Conservation (phyloP, 2,329 filamentous ascomycete genomes). For the Allantophomopsis lycopodina region DNA sequence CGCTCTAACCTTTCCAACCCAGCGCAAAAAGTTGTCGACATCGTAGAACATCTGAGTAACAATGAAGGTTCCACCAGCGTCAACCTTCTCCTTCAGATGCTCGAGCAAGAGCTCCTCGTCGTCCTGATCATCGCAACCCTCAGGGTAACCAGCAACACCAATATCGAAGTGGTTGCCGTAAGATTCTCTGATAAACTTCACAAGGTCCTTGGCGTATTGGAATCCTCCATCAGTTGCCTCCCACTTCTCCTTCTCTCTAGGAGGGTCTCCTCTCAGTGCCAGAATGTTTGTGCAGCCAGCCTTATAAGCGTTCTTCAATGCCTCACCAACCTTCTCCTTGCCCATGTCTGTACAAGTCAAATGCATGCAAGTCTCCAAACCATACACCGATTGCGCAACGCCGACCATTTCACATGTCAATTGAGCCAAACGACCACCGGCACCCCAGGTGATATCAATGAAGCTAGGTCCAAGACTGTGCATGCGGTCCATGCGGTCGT, state of each 20-base stretch:
- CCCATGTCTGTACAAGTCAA: conserved; percentile 98
- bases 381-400: conserved; percentile 88
- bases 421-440: conserved; percentile 80
- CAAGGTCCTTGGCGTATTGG: conserved; percentile 83
- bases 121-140: conserved; percentile 87
- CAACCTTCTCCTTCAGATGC: conserved; percentile 94
- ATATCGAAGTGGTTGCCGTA: conserved; percentile 94
- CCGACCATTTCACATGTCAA: conserved; percentile 96
- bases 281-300: conserved; percentile 96
- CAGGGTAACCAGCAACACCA: conserved; percentile 90
- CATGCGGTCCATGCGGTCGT: conserved; percentile 99
- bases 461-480: conserved; percentile 87
- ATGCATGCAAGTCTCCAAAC: conserved; percentile 98
- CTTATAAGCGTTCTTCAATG: conserved; percentile 78
- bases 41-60: conserved; percentile 99
- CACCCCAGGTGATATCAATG: conserved; percentile 97
- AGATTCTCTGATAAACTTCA: conserved; percentile 56
- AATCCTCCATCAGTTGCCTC: conserved; percentile 77
- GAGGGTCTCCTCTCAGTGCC: conserved; percentile 84
- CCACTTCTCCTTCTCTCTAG: conserved; percentile 89
- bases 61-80: conserved; percentile 84
- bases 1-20: conserved; percentile 76
- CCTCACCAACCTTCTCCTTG: conserved; percentile 77
- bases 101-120: conserved; percentile 75
- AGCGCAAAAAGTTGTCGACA: conserved; percentile 83